Percentiles rank a stretch among this genome's conserved stretches.
Evolutionary conservation across 208 protist species (phyloP).

Genomic region (Trypanosoma vivax): DNA sequence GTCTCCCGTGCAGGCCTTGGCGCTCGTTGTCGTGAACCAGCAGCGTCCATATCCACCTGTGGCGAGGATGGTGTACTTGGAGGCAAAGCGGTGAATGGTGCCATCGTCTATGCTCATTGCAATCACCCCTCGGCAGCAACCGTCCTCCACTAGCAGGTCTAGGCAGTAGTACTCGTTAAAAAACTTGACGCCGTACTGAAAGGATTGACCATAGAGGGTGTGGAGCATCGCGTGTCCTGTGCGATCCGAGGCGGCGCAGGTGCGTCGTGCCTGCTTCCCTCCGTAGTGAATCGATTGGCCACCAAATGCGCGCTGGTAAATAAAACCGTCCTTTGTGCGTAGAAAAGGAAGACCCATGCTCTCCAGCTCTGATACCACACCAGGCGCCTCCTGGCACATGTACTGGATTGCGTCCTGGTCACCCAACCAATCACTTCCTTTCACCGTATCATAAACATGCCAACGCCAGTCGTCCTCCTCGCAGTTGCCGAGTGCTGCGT

Average conservation of each 20-base stretch:
- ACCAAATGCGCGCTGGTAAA: conserved; percentile 99
- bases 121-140: conserved; percentile 95
- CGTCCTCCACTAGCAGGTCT: conserved; percentile 98
- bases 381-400: conserved; percentile 97
- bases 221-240: conserved; percentile 99
- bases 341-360: conserved; percentile 98
- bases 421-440: conserved; percentile 98
- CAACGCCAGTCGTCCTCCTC: conserved; percentile 98
- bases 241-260: conserved; percentile 96
- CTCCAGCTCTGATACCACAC: conserved; percentile 94
- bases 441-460: conserved; percentile 99
- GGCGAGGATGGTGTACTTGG: conserved; percentile 96
- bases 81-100: conserved; percentile 96
- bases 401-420: conserved; percentile 99
- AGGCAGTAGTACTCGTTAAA: conserved; percentile 99
- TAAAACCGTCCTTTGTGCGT: conserved; percentile 97
- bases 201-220: conserved; percentile 98
- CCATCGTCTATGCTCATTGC: conserved; percentile 97
- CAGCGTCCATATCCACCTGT: conserved; percentile 97
- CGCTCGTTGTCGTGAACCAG: conserved; percentile 96
- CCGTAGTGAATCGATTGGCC: conserved; percentile 97
- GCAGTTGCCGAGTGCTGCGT: conserved; percentile 98
- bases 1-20: conserved; percentile 99
- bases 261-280: conserved; percentile 95
- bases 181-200: conserved; percentile 95